A percentile compares a stretch with the other conserved stretches of the same genome.
These are phyloP conservation scores for Hamigera avellanea DNA, from an alignment of 495 filamentous ascomycete species.

Conservation along the genomic window DNA sequence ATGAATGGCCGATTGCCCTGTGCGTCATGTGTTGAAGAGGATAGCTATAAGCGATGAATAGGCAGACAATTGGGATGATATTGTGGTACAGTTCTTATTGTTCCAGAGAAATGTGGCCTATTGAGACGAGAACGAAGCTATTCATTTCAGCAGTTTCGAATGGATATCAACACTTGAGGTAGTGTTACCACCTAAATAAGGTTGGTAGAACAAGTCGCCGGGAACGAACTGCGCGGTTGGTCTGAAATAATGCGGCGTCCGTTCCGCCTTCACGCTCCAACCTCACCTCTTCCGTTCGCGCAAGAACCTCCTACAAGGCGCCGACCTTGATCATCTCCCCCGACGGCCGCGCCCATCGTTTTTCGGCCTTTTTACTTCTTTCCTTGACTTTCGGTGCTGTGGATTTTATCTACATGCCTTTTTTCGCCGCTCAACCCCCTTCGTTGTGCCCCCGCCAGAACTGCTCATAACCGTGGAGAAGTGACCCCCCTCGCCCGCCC, in stretches of 20 bases:
- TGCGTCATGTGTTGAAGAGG: no score
- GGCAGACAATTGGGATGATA: no score
- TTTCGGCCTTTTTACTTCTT: slow-evolving; percentile 20
- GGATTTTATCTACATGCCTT: slow-evolving; percentile 23
- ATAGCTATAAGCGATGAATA: no score
- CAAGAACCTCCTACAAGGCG: slow-evolving; percentile 29
- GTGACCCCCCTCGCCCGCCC: slow-evolving; percentile 35
- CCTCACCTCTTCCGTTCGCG: slow-evolving; percentile 31
- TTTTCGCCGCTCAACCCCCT: slow-evolving; percentile 15
- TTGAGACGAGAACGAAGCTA: no score
- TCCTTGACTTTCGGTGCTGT: slow-evolving; percentile 7
- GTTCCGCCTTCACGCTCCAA: slow-evolving; percentile 24
- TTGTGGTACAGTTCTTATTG: no score
- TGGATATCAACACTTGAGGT: no score
- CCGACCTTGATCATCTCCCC: slow-evolving; percentile 30
- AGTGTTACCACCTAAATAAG: no score
- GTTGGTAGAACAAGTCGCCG: no score
- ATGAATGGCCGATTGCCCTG: no score
- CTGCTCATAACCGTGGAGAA: slow-evolving; percentile 34
- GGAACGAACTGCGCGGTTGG: slow-evolving; percentile 18
- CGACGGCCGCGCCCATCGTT: slow-evolving; percentile 24
- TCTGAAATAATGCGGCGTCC: slow-evolving; percentile 23
- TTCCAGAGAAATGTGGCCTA: no score
- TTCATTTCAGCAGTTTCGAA: no score
- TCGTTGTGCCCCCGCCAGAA: slow-evolving; percentile 19